Base-by-base conservation (phyloP, 345 rosid species). In the Pistacia integerrima region DNA sequence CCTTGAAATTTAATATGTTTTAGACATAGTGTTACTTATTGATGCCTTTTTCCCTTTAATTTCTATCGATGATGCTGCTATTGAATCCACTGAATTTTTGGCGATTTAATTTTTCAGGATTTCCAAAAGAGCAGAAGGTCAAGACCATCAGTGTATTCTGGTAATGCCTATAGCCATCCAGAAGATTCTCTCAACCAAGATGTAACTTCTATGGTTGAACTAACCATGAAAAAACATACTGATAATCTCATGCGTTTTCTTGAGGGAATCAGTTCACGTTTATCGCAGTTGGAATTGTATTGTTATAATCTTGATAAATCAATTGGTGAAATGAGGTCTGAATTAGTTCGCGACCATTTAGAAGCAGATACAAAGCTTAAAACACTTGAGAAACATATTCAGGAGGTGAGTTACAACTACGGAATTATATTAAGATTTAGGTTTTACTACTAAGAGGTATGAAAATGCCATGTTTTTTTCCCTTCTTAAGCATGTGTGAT, bases 301-400 rank as follows among this genome's bases (percentile, higher is more conserved):
- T 97, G 97, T 82, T 94, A 94, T 86, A 97, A 92, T 78, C 97
- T 94, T 70, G 99, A 97, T 81, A 97, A 93, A 85, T 88, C 97
- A 1, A 90, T 97, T 18, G 98, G 97, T 55, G 99, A 97, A 57
- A 90, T 97, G 98, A 86, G 96, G 78, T 78, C 92, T 16, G 98
- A 94, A 58, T 81, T 91, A 82, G 79, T 73, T 70, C 90, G 91
- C 77, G 97, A 89, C 74, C 87, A 88, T 70, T 87, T 79, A 44
- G 97, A 94, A 20, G 90, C 94, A 18, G 97, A 92, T 81, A 52
- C 83, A 35, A 94, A 94, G 93, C 98, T 97, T 66, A 92, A 89
- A 81, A 86, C 91, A 66, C 75, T 97, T 3, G 99, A 92, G 85
- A 97, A 94, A 84, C 99, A 92, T 86, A 80, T 97, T 75, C 99